These are phyloP conservation scores for Sordariomycetes sp. DNA, from an alignment of 2,329 filamentous ascomycete genomes.

Conservation along the genomic window DNA sequence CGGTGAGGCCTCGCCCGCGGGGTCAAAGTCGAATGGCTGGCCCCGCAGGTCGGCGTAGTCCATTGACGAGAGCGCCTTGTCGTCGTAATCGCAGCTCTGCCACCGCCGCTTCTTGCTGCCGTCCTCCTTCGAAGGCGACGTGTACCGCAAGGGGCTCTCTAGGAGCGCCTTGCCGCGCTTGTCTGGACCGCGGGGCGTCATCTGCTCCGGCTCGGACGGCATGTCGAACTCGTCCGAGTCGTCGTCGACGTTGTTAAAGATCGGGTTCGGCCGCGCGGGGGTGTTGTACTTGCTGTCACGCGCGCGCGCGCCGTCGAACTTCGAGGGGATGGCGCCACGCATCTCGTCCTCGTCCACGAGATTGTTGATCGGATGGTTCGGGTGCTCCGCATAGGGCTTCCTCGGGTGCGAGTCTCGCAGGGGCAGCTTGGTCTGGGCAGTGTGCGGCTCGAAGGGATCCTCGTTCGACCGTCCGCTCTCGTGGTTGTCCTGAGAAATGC, in stretches of 20 bases:
- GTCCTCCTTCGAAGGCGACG: conserved; percentile 9
- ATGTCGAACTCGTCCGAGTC: conserved; percentile 8
- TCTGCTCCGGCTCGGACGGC: background rate
- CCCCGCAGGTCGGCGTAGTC: conserved; percentile 32
- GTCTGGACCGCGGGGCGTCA: conserved; percentile 5
- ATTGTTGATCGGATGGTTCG: conserved; percentile 4
- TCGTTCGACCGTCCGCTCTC: background rate
- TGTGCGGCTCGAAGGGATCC: conserved; percentile 1
- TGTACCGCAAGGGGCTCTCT: conserved; percentile 10
- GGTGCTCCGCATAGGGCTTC: conserved; percentile 11
- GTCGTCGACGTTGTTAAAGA: conserved; percentile 7
- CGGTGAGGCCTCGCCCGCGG: conserved; percentile 27
- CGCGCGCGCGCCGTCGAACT: background rate
- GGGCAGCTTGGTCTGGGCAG: conserved; percentile 19
- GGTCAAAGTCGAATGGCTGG: conserved; percentile 45
- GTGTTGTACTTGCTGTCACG: background rate
- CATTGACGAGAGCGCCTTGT: conserved; percentile 40
- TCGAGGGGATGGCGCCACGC: conserved; percentile 10
- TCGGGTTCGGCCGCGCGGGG: background rate
- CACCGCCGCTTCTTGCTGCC: conserved; percentile 24
- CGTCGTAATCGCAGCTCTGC: conserved; percentile 40
- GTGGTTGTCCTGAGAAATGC: background rate
- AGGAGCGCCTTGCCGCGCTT: conserved; percentile 10
- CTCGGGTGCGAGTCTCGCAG: conserved; percentile 21
- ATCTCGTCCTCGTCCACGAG: conserved; percentile 9